Conservation (phyloP, 2,329 filamentous ascomycete species). For the Venturia carpophila region DNA sequence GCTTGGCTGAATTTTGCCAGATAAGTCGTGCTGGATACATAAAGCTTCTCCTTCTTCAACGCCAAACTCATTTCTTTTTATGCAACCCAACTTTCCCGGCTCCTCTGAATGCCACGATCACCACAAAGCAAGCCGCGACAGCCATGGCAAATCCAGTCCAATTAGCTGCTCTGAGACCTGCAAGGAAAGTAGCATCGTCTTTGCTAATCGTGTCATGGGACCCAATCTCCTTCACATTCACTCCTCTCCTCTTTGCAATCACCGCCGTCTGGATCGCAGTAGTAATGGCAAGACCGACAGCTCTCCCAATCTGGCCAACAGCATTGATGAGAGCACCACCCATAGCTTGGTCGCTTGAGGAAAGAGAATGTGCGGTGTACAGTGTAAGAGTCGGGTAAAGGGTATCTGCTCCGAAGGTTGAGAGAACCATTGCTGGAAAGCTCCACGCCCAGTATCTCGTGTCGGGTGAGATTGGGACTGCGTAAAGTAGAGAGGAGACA, state of each 20-base stretch:
- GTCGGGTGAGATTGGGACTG: slow-evolving; percentile 51
- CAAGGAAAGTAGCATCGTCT: slow-evolving; percentile 28
- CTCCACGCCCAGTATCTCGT: slow-evolving; percentile 62
- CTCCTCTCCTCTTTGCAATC: slow-evolving; percentile 43
- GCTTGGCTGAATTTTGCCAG: neutral
- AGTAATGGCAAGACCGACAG: slow-evolving; percentile 57
- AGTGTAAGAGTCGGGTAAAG: slow-evolving; percentile 58
- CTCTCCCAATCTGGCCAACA: slow-evolving; percentile 56
- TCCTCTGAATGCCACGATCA: slow-evolving; percentile 27
- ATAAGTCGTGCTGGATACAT: neutral
- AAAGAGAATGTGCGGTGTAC: slow-evolving; percentile 56
- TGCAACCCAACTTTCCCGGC: slow-evolving; percentile 18
- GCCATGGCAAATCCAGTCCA: slow-evolving; percentile 37
- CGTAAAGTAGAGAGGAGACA: slow-evolving; percentile 42
- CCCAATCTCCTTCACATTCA: slow-evolving; percentile 25
- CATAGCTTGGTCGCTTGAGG: slow-evolving; percentile 56
- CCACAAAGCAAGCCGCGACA: slow-evolving; percentile 28
- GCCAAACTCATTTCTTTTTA: neutral
- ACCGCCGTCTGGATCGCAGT: slow-evolving; percentile 58
- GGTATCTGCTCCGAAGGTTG: slow-evolving; percentile 59
- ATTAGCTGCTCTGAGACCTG: slow-evolving; percentile 32
- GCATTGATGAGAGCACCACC: slow-evolving; percentile 62
- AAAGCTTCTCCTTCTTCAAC: neutral
- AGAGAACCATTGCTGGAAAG: slow-evolving; percentile 57
- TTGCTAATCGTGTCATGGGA: slow-evolving; percentile 16